phyloP scores from a whole-genome alignment of 1,284 basidiomycete species.

The Ceratobasidium sp. region DNA sequence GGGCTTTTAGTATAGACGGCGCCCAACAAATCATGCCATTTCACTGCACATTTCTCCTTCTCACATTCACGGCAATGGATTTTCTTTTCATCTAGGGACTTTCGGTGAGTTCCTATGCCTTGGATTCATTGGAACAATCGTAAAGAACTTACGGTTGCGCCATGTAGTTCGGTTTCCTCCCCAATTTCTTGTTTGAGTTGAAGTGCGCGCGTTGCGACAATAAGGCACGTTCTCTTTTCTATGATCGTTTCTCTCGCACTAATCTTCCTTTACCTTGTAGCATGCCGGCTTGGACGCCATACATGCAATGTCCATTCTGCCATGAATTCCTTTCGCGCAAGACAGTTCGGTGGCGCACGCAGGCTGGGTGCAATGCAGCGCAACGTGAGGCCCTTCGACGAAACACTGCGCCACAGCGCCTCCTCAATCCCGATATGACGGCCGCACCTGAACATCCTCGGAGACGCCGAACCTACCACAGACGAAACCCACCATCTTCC shows the following conservation, averaged over 20 bases:
- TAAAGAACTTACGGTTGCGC: no score
- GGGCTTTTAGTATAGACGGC: no score
- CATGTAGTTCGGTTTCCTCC: no score
- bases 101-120: no score
- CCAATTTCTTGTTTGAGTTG: no score
- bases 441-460: neutral
- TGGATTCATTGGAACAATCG: no score
- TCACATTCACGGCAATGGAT: no score
- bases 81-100: no score
- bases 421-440: neutral
- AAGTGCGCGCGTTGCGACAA: no score
- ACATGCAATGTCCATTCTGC: slow-evolving; percentile 10
- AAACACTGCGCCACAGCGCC: neutral
- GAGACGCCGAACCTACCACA: neutral
- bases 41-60: no score
- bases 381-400: neutral
- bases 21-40: no score
- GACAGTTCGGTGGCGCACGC: neutral
- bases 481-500: neutral
- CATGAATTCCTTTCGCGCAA: neutral
- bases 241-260: neutral
- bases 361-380: neutral
- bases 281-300: neutral
- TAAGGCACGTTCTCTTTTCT: neutral
- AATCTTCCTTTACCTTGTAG: neutral